Evolutionary conservation across 495 filamentous ascomycete species (phyloP), one percentile per base, ranked within the genome.

Genomic region (Penicillium arizonense): DNA sequence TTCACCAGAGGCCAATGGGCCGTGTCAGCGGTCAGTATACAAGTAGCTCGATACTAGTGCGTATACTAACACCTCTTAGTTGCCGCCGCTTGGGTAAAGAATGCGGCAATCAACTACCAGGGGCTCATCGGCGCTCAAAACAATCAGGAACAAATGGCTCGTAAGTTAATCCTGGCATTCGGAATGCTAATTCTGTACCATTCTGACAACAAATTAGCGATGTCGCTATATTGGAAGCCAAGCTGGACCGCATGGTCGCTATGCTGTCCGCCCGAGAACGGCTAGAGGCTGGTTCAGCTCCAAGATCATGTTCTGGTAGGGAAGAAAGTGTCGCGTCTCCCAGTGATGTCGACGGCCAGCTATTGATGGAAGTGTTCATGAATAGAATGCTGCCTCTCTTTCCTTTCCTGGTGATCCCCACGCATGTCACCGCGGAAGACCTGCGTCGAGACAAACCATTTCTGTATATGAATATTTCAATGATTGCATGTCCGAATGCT

Each of bases 361-460:
- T 23, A 8, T 32, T 60, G 16, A 12, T 66, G 20, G 50, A 56
- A 6, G 23, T 42, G 1, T 66, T 59, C 44, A 30, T 21, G 2
- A 61, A 43, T 1, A 33, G 45, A 12, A 69, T 63, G 55, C 21
- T 61, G 12, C 55, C 65, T 33, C 56, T 63, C n/a, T 74, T 76
- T 35, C 73, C 73, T 9, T 76, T 76, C 33, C 55, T 76, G 6
- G 38, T 60, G 9, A 65, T 73, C 3, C 58, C 68, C 4, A 11
- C 53, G 3, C 5, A 55, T 28, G 44, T 60, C n/a, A 70, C 65
- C 0, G 59, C 61, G 11, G 57, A 60, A 32, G 53, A 58, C 3
- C 48, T 76, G 8, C 60, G 59, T 4, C 62, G 55, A 38, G 66
- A 62, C 34, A 65, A 64, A 30, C 68, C 70, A 12, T 76, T 76